These are phyloP conservation scores for Stachybotrys chartarum DNA, from an alignment of 2,329 filamentous ascomycete genomes.

Conservation along the genomic window DNA sequence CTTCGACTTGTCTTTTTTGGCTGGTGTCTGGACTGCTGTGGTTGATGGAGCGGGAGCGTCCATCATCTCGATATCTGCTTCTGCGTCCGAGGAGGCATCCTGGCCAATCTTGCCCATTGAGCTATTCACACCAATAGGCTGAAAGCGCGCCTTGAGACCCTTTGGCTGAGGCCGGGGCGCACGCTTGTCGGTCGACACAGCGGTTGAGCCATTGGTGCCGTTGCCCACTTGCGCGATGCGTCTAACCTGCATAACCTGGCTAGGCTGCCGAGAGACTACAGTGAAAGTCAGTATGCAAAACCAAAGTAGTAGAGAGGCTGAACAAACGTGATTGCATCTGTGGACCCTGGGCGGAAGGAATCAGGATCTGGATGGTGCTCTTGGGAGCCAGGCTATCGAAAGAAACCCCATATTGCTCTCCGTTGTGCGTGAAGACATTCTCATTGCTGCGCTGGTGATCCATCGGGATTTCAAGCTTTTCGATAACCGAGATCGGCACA, in stretches of 20 bases:
- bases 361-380: constrained; percentile 49
- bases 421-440: constrained; percentile 54
- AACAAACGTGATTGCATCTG: constrained; percentile 48
- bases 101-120: constrained; percentile 29
- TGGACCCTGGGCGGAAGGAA: constrained; percentile 48
- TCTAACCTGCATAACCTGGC: constrained; percentile 58
- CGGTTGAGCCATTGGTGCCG: constrained; percentile 17
- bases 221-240: constrained; percentile 52
- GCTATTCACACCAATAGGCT: constrained; percentile 51
- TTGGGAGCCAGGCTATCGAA: constrained; percentile 44
- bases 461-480: constrained; percentile 54
- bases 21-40: constrained; percentile 6
- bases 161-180: constrained; percentile 57
- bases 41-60: constrained; percentile 24
- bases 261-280: constrained; percentile 33
- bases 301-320: not conserved
- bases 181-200: constrained; percentile 39
- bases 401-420: constrained; percentile 54
- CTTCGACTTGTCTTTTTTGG: constrained; percentile 26
- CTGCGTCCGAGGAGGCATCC: constrained; percentile 35
- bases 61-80: constrained; percentile 38
- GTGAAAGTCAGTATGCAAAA: constrained; percentile 3
- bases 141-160: constrained; percentile 60
- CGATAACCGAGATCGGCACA: constrained; percentile 60
- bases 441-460: constrained; percentile 46